Evolutionary conservation across 1,139 yeast genomes (phyloP), one percentile per base, ranked within the genome.

Genomic region (Geotrichum siamense): DNA sequence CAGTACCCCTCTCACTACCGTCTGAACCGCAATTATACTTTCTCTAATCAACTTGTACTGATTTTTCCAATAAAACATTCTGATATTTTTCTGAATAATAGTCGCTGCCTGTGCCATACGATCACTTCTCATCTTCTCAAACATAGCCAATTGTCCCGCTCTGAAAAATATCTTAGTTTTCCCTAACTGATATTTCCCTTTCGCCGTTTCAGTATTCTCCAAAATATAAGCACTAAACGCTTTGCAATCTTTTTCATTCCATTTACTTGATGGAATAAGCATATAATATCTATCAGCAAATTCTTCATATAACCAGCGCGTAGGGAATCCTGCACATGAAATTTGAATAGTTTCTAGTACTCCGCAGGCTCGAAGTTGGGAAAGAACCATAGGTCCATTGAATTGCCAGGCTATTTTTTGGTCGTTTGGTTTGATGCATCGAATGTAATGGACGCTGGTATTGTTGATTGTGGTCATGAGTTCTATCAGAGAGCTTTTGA

Each of bases 351-450:
- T 91, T 65, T 93, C 98, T 55, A 91, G 71, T 39, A 91, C 98
- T 78, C 98, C 98, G 72, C 98, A 91, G n/a, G 98, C 98, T 60
- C 98, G 78, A 53, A 91, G 74, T 64, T 91, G 98, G 4, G 94
- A 82, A 52, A 91, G 72, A 36, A 91, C 98, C 96, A 91, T 87
- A 44, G 89, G 74, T 26, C 95, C 87, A 59, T 87, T 95, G 66
- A 91, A 91, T 60, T 80, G 82, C 98, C 98, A 91, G 2, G 98
- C 95, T 48, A 78, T 79, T 65, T 91, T 91, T 48, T 79, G 80
- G 56, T 91, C 96, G 62, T 91, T 91, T 5, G 98, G 98, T 63
- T 91, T 91, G 62, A 91, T 91, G 71, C 98, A 91, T 63, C 98
- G 82, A 59, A 91, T 91, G 60, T 91, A 91, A 64, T 91, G 98